Evolutionary conservation across 148 eudicot genomes (phyloP).

Genomic region (Fallopia convolvulus): DNA sequence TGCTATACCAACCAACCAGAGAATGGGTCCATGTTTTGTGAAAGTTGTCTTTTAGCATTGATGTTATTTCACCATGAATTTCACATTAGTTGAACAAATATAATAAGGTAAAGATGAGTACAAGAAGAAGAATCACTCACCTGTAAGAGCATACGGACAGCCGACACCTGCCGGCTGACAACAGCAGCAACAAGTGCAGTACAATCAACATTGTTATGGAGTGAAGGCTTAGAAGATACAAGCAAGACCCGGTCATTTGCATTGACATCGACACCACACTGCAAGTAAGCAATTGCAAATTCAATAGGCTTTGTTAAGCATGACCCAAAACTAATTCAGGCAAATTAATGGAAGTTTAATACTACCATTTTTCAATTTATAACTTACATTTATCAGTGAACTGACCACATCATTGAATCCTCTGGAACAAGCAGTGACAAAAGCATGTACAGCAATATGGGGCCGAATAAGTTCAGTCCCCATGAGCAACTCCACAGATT

Average conservation of each 20-base stretch:
- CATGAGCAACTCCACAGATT: slow-evolving; percentile 52
- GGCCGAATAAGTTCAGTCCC: slow-evolving; percentile 77
- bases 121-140: slow-evolving; percentile 36
- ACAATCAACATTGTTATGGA: slow-evolving; percentile 63
- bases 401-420: slow-evolving; percentile 68
- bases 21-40: background rate
- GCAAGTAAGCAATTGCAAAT: slow-evolving; percentile 9
- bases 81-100: background rate
- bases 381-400: slow-evolving; percentile 64
- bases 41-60: too few relatives aligned
- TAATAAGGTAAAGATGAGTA: background rate
- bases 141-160: slow-evolving; percentile 69
- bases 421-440: slow-evolving; percentile 82
- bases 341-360: background rate
- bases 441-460: slow-evolving; percentile 72
- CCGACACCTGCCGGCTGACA: slow-evolving; percentile 64
- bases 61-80: too few relatives aligned
- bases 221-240: slow-evolving; percentile 72
- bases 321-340: background rate
- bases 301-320: background rate
- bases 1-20: background rate
- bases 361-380: background rate
- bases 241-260: slow-evolving; percentile 59
- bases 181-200: slow-evolving; percentile 80
- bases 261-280: slow-evolving; percentile 77